Base-by-base conservation (phyloP, 2,329 filamentous ascomycete genomes). In the Nemania abortiva region DNA sequence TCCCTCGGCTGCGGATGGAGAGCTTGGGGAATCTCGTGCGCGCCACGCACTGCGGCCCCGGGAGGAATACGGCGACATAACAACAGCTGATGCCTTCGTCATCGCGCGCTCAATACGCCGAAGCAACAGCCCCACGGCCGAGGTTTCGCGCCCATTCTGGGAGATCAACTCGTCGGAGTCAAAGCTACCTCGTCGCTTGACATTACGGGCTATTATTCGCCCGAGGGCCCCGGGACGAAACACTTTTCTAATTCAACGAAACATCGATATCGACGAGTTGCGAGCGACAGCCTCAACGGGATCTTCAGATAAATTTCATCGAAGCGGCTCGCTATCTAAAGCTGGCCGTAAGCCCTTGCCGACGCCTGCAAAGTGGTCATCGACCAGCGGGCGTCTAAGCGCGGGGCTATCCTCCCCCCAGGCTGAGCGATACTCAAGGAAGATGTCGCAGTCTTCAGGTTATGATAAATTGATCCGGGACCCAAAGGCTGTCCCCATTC, bases 211-310 rank as follows among this genome's bases (percentile, higher is more conserved):
- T 2, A 78, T 82, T 15, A 80, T 88, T 9, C 72, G 81, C 6
- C 84, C 86, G 18, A 78, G 77, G 42, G 74, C 76, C 20, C 76
- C 79, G 4, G 81, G 82, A 1, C 79, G 82, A 20, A 81, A 82
- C 56, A 80, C 86, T 0, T 84, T 88, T 70, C 72, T 84, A 0
- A 79, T 90, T 20, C 81, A 83, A 70, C 82, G 86, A 34, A 82
- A 81, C 20, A 86, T 89, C 68, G 81, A 88, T 68, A 77, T 88
- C 15, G 79, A 83, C 29, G 79, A 83, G 68, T 76, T 89, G 10
- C 80, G 83, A 54, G 79, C 82, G 9, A 85, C 83, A 0, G 78
- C 87, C n/a, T 82, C 82, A 1, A 78, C 20, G 11, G 63, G 34
- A 4, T 0, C 29, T 24, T 6, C 27, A 39, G 31, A 50, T 10